These are phyloP conservation scores for Pichia sp. DNA, from an alignment of 1,139 yeast species.

Conservation along the genomic window DNA sequence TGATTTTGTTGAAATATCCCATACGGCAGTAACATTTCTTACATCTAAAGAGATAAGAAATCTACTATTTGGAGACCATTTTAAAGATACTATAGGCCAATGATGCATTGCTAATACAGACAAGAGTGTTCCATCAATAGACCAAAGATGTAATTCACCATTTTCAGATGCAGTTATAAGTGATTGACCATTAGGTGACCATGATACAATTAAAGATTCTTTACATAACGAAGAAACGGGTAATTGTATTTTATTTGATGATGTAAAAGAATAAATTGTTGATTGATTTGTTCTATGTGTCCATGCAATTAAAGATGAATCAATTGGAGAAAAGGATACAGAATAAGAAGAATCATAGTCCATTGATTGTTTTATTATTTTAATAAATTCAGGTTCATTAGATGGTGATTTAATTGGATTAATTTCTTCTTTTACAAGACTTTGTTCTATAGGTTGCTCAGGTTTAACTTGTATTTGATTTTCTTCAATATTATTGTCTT, in stretches of 20 bases:
- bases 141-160: slow-evolving; percentile 70
- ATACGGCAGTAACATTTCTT: slow-evolving; percentile 40
- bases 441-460: no score
- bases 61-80: slow-evolving; percentile 45
- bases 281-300: slow-evolving; percentile 37
- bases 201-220: slow-evolving; percentile 35
- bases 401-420: no score
- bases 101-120: slow-evolving; percentile 53
- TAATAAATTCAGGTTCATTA: slow-evolving; percentile 10
- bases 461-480: neutral
- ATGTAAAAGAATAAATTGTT: slow-evolving; percentile 26
- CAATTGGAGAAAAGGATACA: slow-evolving; percentile 37
- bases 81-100: slow-evolving; percentile 43
- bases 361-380: slow-evolving; percentile 28
- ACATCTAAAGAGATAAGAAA: slow-evolving; percentile 39
- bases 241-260: slow-evolving; percentile 12
- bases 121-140: slow-evolving; percentile 55
- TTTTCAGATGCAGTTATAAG: slow-evolving; percentile 52
- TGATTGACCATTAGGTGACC: slow-evolving; percentile 59
- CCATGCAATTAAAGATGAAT: slow-evolving; percentile 33
- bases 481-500: neutral
- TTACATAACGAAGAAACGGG: slow-evolving; percentile 21
- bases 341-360: slow-evolving; percentile 33
- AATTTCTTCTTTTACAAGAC: no score
- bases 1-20: slow-evolving; percentile 50